These are phyloP conservation scores for Penicillium fimorum DNA, from an alignment of 495 filamentous ascomycete species.

Conservation along the genomic window DNA sequence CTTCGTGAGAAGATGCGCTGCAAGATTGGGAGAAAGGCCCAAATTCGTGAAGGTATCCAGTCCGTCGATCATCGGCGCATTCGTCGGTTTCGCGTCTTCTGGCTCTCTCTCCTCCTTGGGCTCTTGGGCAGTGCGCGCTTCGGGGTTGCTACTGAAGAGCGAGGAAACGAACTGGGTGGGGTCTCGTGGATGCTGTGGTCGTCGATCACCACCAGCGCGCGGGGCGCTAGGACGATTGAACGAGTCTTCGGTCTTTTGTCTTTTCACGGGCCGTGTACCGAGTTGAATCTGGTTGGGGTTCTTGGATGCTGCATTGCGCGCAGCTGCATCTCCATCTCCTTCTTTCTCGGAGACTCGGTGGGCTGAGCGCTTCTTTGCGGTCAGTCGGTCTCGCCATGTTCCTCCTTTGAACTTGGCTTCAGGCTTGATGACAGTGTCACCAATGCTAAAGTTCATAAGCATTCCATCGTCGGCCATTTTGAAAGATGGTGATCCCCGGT, in stretches of 20 bases:
- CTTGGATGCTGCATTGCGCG: constrained; percentile 20
- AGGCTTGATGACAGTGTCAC: constrained; percentile 58
- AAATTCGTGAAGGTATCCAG: constrained; percentile 79
- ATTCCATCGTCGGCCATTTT: constrained; percentile 92
- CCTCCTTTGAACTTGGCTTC: constrained; percentile 79
- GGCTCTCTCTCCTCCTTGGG: constrained; percentile 43
- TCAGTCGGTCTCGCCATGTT: constrained; percentile 82
- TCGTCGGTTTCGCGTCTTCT: constrained; percentile 72
- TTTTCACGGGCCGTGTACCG: constrained; percentile 36
- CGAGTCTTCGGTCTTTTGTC: constrained; percentile 36
- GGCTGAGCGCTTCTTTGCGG: constrained; percentile 70
- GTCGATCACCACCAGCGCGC: constrained; percentile 15
- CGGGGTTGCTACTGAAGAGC: constrained; percentile 85
- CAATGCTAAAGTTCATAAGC: constrained; percentile 85
- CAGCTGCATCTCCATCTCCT: constrained; percentile 22
- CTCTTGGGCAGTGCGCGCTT: constrained; percentile 54
- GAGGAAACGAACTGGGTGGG: constrained; percentile 73
- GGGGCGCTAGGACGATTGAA: constrained; percentile 8
- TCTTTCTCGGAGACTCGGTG: constrained; percentile 39
- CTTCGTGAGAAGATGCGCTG: constrained; percentile 80
- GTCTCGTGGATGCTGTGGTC: constrained; percentile 27
- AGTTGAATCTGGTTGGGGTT: constrained; percentile 45
- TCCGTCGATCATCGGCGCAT: constrained; percentile 86
- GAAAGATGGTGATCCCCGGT: constrained; percentile 11
- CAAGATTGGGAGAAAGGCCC: constrained; percentile 73